phyloP scores from a whole-genome alignment of 208 protist genomes.

The Spongospora subterranea region DNA sequence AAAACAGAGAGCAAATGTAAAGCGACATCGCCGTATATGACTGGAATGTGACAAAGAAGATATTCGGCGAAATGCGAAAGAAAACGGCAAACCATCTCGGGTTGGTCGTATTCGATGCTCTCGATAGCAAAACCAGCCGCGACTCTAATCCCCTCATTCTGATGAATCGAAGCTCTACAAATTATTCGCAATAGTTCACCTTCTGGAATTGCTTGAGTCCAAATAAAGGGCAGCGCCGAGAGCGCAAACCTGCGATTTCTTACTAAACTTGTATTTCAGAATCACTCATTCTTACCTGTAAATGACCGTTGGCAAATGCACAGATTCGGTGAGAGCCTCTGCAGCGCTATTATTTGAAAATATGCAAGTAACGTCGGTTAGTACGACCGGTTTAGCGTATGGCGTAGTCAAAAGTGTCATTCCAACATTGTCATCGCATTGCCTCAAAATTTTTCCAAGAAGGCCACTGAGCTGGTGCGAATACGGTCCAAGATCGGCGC shows the following conservation, averaged over 20 bases:
- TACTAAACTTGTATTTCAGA: too few species aligned
- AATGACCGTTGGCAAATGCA: neutral
- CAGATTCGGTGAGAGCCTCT: neutral
- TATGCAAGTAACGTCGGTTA: neutral
- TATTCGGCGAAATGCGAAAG: constrained; percentile 1
- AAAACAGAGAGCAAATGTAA: neutral
- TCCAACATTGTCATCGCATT: neutral
- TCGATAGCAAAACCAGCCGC: constrained; percentile 18
- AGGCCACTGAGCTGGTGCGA: neutral
- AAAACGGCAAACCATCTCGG: neutral
- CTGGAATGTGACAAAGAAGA: neutral
- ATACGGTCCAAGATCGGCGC: constrained; percentile 21
- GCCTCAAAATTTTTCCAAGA: neutral
- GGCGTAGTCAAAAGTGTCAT: neutral
- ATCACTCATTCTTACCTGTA: too few species aligned
- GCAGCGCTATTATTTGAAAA: neutral
- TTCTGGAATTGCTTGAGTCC: neutral
- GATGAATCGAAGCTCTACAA: neutral
- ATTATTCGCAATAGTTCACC: constrained; percentile 1
- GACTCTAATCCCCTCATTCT: neutral
- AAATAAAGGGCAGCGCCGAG: neutral
- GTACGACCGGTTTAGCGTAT: neutral
- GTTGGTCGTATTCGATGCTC: neutral
- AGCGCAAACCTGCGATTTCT: constrained; percentile 23
- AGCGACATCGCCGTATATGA: neutral